phyloP scores from a whole-genome alignment of 2,329 filamentous ascomycete species.

The Aspergillus proliferans region DNA sequence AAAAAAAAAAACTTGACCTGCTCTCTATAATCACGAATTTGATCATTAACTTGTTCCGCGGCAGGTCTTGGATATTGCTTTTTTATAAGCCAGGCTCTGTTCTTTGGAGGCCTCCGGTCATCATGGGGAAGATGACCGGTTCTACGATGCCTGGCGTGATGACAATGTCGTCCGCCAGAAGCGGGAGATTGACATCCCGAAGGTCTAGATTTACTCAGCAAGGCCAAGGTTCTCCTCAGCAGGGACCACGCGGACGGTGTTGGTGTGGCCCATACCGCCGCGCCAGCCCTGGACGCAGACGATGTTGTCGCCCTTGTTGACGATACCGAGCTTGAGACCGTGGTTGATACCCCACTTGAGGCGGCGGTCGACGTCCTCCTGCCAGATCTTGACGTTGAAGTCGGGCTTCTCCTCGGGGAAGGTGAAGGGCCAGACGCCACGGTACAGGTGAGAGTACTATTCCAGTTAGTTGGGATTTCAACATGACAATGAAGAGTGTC shows the following conservation, averaged over 20 bases:
- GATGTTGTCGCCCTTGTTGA: constrained; percentile 69
- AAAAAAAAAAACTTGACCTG: background rate
- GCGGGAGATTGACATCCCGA: background rate
- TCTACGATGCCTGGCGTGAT: background rate
- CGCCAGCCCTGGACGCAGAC: constrained; percentile 64
- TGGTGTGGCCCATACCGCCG: constrained; percentile 63
- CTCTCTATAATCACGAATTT: background rate
- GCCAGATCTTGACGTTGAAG: constrained; percentile 89
- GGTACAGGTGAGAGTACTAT: constrained; percentile 88
- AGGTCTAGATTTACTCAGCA: constrained; percentile 22
- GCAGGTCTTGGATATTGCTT: background rate
- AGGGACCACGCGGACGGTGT: constrained; percentile 52
- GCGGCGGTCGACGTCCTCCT: constrained; percentile 95
- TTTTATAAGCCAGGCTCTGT: background rate
- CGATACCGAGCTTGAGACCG: constrained; percentile 74
- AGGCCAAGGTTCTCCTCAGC: constrained; percentile 42
- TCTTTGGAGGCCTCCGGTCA: background rate
- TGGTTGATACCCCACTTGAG: constrained; percentile 94
- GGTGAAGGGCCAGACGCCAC: constrained; percentile 95
- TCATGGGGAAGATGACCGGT: background rate
- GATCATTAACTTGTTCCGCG: background rate
- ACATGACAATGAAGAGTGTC: constrained; percentile 1
- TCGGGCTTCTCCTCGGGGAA: constrained; percentile 93
- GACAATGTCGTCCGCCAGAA: background rate
- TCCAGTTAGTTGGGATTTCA: background rate